A percentile compares a stretch with the other conserved stretches of the same genome.
phyloP scores from a whole-genome alignment of 2,329 filamentous ascomycete genomes.

The Colletotrichum viniferum region DNA sequence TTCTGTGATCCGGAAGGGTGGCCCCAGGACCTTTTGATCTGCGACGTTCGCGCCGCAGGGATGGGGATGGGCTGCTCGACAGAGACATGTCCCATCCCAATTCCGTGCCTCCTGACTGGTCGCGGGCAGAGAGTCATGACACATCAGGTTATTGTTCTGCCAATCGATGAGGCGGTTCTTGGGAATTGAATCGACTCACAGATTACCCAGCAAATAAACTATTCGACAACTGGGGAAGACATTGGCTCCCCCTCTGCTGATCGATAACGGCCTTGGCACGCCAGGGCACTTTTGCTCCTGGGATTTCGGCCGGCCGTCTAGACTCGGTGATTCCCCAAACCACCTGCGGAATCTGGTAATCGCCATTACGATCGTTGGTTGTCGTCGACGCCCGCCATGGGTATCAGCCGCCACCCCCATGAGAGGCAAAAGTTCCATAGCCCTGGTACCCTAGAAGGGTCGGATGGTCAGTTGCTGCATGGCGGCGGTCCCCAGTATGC shows the following conservation, averaged over 20 bases:
- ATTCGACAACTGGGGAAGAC: not conserved
- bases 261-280: slow-evolving; percentile 10
- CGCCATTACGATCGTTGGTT: not conserved
- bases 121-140: not conserved
- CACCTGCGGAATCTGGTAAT: slow-evolving; percentile 5
- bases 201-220: slow-evolving; percentile 16
- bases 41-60: not conserved
- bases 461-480: not conserved
- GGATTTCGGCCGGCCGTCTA: not conserved
- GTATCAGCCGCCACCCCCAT: not conserved
- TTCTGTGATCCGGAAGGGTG: not conserved
- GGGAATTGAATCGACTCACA: not conserved
- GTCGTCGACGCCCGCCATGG: not conserved
- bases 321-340: not conserved
- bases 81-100: not conserved
- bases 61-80: not conserved
- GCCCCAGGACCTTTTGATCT: slow-evolving; percentile 8
- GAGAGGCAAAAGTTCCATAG: slow-evolving; percentile 12
- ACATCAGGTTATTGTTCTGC: not conserved
- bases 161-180: not conserved
- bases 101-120: not conserved
- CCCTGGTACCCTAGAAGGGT: not conserved
- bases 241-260: not conserved
- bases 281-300: not conserved
- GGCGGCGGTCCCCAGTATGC: not conserved